Base-by-base conservation (phyloP, 345 rosid genomes). In the Mangifera indica region DNA sequence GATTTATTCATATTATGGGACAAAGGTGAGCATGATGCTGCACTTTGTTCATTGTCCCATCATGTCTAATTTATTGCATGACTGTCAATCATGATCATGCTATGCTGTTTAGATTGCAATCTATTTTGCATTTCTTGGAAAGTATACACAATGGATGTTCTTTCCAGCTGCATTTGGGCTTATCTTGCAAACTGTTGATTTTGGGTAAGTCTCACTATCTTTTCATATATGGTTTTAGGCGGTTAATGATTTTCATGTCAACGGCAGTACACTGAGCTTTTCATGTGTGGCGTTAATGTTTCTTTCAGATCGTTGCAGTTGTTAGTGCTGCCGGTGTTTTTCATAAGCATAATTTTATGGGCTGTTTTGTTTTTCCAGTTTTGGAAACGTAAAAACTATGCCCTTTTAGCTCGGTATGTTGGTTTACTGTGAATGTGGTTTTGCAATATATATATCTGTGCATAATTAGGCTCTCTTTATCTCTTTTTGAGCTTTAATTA, bases 321-420 rank as follows among this genome's bases (percentile, higher is more conserved):
- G 42, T 80, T 89, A 74, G 89, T 81, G 60, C 94, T 90, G 60
- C 98, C 97, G 4, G 51, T 80, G 37, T 92, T 90, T 91, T 90
- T 94, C 74, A 69, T 87, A 24, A 75, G 86, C 76, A 79, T 84
- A 81, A 83, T 85, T 59, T 76, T 94, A 67, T 91, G 97, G 98
- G 90, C 93, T 20, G 93, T 88, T 68, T 75, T 92, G 84, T 89
- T 94, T 87, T 89, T 92, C 80, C 97, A 94, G 84, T 94, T 90
- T 77, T 92, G 98, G 98, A 94, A 92, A 81, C 93, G 97, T 67
- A 92, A 90, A 83, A 94, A 92, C 34, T 75, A 88, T 4, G 89
- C 97, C 45, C 85, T 94, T 71, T 70, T 92, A 54, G 89, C 91
- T 69, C 87, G 97, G 97, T 88, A 80, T 78, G 51, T 59, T 10